A percentile compares a stretch with the other conserved stretches of the same genome.
phyloP scores from a whole-genome alignment of 129 eudicot species.

The Flaveria brownii region DNA sequence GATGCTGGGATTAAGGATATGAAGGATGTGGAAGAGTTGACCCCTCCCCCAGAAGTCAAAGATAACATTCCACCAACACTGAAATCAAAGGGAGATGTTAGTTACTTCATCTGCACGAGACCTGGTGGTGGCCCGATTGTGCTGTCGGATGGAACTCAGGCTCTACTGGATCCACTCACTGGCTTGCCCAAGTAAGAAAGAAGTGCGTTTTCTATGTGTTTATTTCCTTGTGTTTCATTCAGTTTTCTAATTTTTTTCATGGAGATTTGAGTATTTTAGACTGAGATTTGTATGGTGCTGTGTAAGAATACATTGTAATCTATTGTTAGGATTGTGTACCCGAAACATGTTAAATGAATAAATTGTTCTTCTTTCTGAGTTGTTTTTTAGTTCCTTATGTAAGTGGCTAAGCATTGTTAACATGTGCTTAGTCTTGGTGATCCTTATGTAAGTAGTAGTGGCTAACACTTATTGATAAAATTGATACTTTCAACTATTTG shows the following conservation, averaged over 20 bases:
- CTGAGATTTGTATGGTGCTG: conserved; percentile 30
- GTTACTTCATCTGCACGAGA: conserved; percentile 94
- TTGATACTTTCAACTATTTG: background rate
- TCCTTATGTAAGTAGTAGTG: background rate
- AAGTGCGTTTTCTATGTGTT: background rate
- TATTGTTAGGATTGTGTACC: conserved; percentile 28
- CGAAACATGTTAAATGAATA: conserved; percentile 24
- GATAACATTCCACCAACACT: conserved; percentile 44
- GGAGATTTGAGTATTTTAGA: conserved; percentile 27
- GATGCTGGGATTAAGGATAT: conserved; percentile 83
- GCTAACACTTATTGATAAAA: background rate
- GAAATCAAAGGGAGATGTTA: conserved; percentile 77
- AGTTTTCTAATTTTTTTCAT: conserved; percentile 12
- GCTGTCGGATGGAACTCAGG: conserved; percentile 63
- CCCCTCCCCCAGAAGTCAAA: conserved; percentile 79
- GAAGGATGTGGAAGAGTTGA: conserved; percentile 75
- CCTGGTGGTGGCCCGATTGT: conserved; percentile 94
- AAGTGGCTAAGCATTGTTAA: background rate
- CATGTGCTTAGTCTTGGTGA: background rate
- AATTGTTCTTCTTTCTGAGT: conserved; percentile 19
- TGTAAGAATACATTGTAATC: conserved; percentile 26
- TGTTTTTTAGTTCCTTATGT: background rate
- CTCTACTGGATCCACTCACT: conserved; percentile 76
- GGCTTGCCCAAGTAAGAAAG: conserved; percentile 78
- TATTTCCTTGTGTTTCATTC: conserved; percentile 15